Evolutionary conservation across 2,329 filamentous ascomycete species (phyloP).

Genomic region (Parasarocladium wereldwijsianum): DNA sequence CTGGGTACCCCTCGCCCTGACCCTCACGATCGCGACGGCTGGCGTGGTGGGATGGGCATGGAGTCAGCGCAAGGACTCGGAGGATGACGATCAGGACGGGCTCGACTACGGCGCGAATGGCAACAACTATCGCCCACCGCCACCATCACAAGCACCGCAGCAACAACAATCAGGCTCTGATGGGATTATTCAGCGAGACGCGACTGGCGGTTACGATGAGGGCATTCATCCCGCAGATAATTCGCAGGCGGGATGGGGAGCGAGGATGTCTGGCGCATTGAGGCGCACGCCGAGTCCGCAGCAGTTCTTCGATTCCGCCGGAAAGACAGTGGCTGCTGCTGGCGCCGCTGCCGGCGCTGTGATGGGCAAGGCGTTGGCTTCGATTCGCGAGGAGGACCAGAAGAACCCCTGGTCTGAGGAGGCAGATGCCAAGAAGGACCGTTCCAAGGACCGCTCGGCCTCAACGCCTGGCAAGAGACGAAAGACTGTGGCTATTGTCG

Average conservation of each 20-base stretch:
- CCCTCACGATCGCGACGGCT: conserved; percentile 73
- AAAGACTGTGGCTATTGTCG: conserved; percentile 76
- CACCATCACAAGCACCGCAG: conserved; percentile 14
- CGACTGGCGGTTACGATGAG: conserved; percentile 11
- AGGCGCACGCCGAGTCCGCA: conserved; percentile 74
- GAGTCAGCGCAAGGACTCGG: conserved; percentile 70
- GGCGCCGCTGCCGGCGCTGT: conserved; percentile 71
- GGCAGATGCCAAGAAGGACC: conserved; percentile 51
- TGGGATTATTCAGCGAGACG: background rate
- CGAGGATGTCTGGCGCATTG: conserved; percentile 67
- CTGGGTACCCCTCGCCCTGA: conserved; percentile 80
- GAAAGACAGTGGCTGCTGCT: conserved; percentile 66
- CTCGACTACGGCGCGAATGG: conserved; percentile 38
- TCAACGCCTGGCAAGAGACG: conserved; percentile 32
- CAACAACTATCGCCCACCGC: conserved; percentile 20
- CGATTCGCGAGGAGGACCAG: conserved; percentile 73
- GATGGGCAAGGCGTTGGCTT: conserved; percentile 67
- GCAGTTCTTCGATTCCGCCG: conserved; percentile 73
- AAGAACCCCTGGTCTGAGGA: conserved; percentile 87
- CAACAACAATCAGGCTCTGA: conserved; percentile 24
- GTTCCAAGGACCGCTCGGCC: conserved; percentile 18
- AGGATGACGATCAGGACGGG: conserved; percentile 33
- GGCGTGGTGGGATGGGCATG: conserved; percentile 85
- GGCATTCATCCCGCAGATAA: conserved; percentile 18
- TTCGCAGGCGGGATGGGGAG: conserved; percentile 45